A percentile compares a stretch with the other conserved stretches of the same genome.
These are phyloP conservation scores for Chalciporus pseudorubinellus DNA, from an alignment of 768 basidiomycete genomes.

Conservation along the genomic window DNA sequence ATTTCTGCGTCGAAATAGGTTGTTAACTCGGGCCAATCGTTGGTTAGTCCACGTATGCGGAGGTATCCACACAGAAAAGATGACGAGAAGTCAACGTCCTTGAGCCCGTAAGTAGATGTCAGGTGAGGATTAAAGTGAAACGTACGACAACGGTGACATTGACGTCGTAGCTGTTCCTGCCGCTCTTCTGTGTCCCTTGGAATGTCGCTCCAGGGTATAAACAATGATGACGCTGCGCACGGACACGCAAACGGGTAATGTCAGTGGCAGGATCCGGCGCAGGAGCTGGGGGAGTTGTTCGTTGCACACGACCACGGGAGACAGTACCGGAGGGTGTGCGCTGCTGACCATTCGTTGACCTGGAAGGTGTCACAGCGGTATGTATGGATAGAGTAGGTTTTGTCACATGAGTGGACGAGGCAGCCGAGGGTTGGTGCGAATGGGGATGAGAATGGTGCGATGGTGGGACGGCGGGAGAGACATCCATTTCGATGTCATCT, in stretches of 20 bases:
- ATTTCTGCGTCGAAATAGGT: slow-evolving; percentile 98
- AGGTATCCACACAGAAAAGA: slow-evolving; percentile 91
- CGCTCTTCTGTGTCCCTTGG: slow-evolving; percentile 90
- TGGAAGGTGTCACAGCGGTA: slow-evolving; percentile 9
- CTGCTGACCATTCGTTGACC: slow-evolving; percentile 13
- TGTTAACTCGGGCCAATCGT: slow-evolving; percentile 93
- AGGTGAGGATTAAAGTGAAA: slow-evolving; percentile 21
- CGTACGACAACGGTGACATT: slow-evolving; percentile 88
- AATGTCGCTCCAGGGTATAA: slow-evolving; percentile 88
- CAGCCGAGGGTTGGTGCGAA: background rate
- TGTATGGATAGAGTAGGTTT: slow-evolving; percentile 15
- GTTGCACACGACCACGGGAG: slow-evolving; percentile 10
- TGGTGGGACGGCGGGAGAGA: slow-evolving; percentile 2
- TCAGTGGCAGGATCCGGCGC: slow-evolving; percentile 60
- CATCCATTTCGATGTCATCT: slow-evolving; percentile 37
- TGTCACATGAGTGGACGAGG: background rate
- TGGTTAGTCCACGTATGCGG: slow-evolving; percentile 86
- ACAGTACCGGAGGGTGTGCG: slow-evolving; percentile 17
- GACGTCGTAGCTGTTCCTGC: slow-evolving; percentile 92
- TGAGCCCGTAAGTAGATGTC: slow-evolving; percentile 8
- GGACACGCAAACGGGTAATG: slow-evolving; percentile 74
- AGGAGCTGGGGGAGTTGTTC: slow-evolving; percentile 8
- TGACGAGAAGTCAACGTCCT: slow-evolving; percentile 88
- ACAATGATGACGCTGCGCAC: slow-evolving; percentile 70
- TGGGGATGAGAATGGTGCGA: background rate